Evolutionary conservation across 2,329 filamentous ascomycete genomes (phyloP).

Genomic region (Biscogniauxia sp.): DNA sequence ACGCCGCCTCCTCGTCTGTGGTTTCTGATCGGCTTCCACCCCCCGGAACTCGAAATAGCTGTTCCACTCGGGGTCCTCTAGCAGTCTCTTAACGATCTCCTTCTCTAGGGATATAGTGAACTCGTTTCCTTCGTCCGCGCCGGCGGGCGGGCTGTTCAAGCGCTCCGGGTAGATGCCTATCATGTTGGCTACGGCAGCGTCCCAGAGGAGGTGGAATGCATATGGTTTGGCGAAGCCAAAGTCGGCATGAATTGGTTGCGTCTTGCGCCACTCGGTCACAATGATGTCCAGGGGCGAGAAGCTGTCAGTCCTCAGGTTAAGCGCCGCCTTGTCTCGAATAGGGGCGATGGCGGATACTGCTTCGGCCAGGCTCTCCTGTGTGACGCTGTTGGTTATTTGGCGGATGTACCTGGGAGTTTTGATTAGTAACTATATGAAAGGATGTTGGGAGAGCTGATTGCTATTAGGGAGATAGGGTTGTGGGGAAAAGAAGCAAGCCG

Average conservation of each 20-base stretch:
- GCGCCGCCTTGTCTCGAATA: slow-evolving; percentile 35
- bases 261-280: slow-evolving; percentile 19
- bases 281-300: slow-evolving; percentile 4
- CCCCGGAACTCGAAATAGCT: slow-evolving; percentile 21
- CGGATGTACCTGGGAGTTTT: slow-evolving; percentile 32
- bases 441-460: too few species aligned
- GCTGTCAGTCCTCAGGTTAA: not conserved
- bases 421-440: not conserved
- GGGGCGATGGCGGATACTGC: slow-evolving; percentile 32
- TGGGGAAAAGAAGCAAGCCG: not conserved
- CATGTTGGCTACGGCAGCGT: slow-evolving; percentile 12
- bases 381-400: slow-evolving; percentile 35
- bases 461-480: not conserved
- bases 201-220: slow-evolving; percentile 16
- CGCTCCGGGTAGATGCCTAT: slow-evolving; percentile 17
- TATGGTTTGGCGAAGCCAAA: slow-evolving; percentile 20
- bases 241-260: slow-evolving; percentile 13
- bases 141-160: slow-evolving; percentile 1
- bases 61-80: slow-evolving; percentile 19
- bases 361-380: slow-evolving; percentile 30
- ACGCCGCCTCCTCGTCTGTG: too few species aligned
- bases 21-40: not conserved
- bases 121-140: slow-evolving; percentile 19
- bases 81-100: slow-evolving; percentile 9
- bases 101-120: slow-evolving; percentile 19